Evolutionary conservation across 306 rosid species (phyloP).

Genomic region (Prunus persica): Prunus_persica_NCBIv2 NC_034010.1:22513001-22513500

Average conservation of each 20-base stretch:
- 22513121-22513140: not conserved
- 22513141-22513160: not conserved
- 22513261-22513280: not conserved
- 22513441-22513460: too few relatives aligned
- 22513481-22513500: too few relatives aligned
- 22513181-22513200: not conserved
- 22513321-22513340: not conserved
- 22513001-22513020: constrained; percentile 18
- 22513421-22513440: too few relatives aligned
- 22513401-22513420: too few relatives aligned
- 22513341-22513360: too few relatives aligned
- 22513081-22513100: constrained; percentile 19
- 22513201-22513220: not conserved
- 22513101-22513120: constrained; percentile 34
- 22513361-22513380: too few relatives aligned
- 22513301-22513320: not conserved
- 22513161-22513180: not conserved
- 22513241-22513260: not conserved
- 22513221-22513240: not conserved
- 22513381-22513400: too few relatives aligned
- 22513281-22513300: too few relatives aligned
- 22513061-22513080: constrained; percentile 3
- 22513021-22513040: constrained; percentile 13
- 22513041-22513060: not conserved
- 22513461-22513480: too few relatives aligned